These are phyloP conservation scores for Podospora comata DNA, from an alignment of 495 filamentous ascomycete species.

Conservation along the genomic window DNA sequence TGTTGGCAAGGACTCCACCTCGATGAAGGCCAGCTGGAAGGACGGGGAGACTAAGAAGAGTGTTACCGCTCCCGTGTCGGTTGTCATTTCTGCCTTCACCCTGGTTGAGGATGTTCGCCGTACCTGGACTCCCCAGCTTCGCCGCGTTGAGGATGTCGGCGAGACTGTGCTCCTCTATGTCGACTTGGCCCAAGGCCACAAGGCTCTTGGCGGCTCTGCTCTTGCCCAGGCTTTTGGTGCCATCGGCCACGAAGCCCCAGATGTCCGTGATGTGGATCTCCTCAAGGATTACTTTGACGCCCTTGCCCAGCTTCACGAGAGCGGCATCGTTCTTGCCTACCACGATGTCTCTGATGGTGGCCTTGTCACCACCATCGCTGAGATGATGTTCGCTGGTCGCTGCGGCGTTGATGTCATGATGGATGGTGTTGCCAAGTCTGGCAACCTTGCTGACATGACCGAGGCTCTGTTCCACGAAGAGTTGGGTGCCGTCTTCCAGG, in stretches of 20 bases:
- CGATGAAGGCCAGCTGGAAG: slow-evolving; percentile 97
- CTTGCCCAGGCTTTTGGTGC: slow-evolving; percentile 89
- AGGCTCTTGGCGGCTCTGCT: slow-evolving; percentile 85
- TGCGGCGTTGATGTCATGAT: slow-evolving; percentile 85
- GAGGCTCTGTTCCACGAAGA: slow-evolving; percentile 92
- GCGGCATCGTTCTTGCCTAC: slow-evolving; percentile 86
- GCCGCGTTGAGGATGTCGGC: slow-evolving; percentile 78
- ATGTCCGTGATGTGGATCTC: slow-evolving; percentile 75
- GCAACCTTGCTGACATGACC: slow-evolving; percentile 60
- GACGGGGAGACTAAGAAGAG: slow-evolving; percentile 72
- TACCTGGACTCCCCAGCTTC: slow-evolving; percentile 91
- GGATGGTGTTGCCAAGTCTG: slow-evolving; percentile 60
- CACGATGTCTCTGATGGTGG: slow-evolving; percentile 95
- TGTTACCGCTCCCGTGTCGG: slow-evolving; percentile 85
- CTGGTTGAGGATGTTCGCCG: slow-evolving; percentile 72
- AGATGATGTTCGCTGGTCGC: slow-evolving; percentile 98
- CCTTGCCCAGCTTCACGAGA: slow-evolving; percentile 77
- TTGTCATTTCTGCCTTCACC: slow-evolving; percentile 87
- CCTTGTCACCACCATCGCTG: slow-evolving; percentile 82
- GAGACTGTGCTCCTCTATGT: slow-evolving; percentile 89
- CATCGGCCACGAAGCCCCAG: slow-evolving; percentile 77
- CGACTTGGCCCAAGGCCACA: slow-evolving; percentile 73
- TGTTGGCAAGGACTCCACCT: slow-evolving; percentile 96
- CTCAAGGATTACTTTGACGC: slow-evolving; percentile 93
- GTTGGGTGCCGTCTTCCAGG: slow-evolving; percentile 95